Evolutionary conservation across 768 basidiomycete genomes (phyloP), one percentile per base, ranked within the genome.

Genomic region (Leccinellum luteum): DNA sequence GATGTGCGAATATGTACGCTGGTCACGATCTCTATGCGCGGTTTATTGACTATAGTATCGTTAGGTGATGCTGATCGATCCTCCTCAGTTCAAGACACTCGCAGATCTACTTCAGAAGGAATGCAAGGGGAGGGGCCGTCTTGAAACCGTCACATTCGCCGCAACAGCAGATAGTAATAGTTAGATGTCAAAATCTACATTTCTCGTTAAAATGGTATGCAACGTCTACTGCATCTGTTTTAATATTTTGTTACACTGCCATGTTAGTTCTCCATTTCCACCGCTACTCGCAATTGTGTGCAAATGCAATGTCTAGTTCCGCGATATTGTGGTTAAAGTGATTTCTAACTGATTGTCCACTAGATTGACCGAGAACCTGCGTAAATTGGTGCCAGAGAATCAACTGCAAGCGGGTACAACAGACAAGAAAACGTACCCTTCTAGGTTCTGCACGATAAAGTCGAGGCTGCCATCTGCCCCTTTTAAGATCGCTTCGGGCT

Each of bases 21-120:
- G 19, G 14, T 45, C 32, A 49, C 41, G 41, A 35, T 43, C 28
- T 45, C 14, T 19, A 12, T 28, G 15, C 51, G 54, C 34, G 4
- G 44, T 45, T n/a, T 15, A 50, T 48, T 72, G 34, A 70, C 51
- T n/a, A 41, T 47, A 1, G 35, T 31, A 38, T 49, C n/a, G 8
- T 52, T 13, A 98, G 96, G 83, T 89, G 48, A 81, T 96, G 77
- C 80, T 96, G 55, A 98, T 98, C 59, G 94, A 98, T 69, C 96
- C 97, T 5, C 84, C 90, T 43, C 87, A 91, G 64, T 96, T 97
- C 82, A 85, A 91, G 34, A 79, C 89, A 19, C 82, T 99, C 62
- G 91, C 89, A 65, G 96, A 98, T 59, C 73, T 98, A 43, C 74
- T 98, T 58, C 91, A 94, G 70, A 91, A 89, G 69, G 91, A 98